These are phyloP conservation scores for Wickerhamiella occidentalis DNA, from an alignment of 805 yeast species.

Conservation along the genomic window DNA sequence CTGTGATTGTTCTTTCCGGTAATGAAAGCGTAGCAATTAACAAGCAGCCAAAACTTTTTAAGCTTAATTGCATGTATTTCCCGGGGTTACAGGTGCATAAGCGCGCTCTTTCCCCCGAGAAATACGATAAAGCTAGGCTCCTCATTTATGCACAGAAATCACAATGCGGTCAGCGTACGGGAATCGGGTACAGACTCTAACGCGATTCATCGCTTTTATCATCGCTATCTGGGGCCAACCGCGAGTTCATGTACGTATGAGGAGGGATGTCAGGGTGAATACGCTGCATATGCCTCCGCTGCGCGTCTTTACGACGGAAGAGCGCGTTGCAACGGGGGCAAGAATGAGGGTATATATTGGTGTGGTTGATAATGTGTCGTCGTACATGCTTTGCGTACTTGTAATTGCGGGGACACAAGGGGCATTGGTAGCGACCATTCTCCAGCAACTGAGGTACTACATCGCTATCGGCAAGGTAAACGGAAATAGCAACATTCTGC, in stretches of 20 bases:
- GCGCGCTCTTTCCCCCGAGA: background rate
- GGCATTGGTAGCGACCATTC: constrained; percentile 17
- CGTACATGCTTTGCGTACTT: constrained; percentile 20
- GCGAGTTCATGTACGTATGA: constrained; percentile 5
- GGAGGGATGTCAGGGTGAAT: constrained; percentile 9
- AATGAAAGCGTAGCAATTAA: background rate
- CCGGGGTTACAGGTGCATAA: background rate
- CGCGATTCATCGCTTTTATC: background rate
- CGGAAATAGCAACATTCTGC: constrained; percentile 11
- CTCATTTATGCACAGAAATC: background rate
- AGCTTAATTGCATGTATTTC: background rate
- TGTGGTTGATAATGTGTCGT: constrained; percentile 18
- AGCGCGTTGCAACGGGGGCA: constrained; percentile 15
- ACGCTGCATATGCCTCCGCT: constrained; percentile 15
- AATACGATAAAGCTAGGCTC: background rate
- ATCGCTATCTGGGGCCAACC: constrained; percentile 1
- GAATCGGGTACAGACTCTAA: background rate
- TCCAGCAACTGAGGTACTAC: constrained; percentile 11
- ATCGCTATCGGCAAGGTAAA: constrained; percentile 5
- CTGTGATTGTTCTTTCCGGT: background rate
- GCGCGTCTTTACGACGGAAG: constrained; percentile 17
- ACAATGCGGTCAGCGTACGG: background rate
- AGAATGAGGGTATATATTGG: constrained; percentile 11
- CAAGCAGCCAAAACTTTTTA: background rate
- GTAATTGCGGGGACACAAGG: constrained; percentile 16